Conservation (phyloP, 192 early-diverging fungal species). For the Thoreauomyces humboldtii region DNA sequence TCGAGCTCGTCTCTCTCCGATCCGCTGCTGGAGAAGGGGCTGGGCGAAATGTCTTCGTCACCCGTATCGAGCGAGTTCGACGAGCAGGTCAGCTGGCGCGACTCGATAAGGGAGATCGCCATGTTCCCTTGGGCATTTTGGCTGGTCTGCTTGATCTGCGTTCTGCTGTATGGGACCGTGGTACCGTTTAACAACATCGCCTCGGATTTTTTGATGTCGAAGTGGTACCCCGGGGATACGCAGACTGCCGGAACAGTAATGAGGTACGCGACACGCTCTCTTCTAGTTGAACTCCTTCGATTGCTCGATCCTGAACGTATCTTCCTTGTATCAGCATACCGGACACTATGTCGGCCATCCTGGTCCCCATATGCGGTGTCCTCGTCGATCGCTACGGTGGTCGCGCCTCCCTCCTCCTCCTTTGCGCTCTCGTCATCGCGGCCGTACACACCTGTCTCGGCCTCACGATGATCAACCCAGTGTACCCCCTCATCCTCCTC, state of each 20-base stretch:
- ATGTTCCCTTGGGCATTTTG: slow-evolving; percentile 50
- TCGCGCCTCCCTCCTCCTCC: slow-evolving; percentile 49
- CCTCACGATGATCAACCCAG: slow-evolving; percentile 47
- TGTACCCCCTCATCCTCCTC: slow-evolving; percentile 51
- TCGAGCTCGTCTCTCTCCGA: slow-evolving; percentile 1
- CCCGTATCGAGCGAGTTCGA: neutral
- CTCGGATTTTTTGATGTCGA: slow-evolving; percentile 54
- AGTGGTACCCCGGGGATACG: slow-evolving; percentile 55
- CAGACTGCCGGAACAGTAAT: slow-evolving; percentile 51
- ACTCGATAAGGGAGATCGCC: slow-evolving; percentile 7
- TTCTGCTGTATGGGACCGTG: slow-evolving; percentile 54
- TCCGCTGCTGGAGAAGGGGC: slow-evolving; percentile 5
- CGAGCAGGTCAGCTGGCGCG: neutral
- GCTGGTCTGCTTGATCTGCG: slow-evolving; percentile 52
- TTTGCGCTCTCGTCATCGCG: slow-evolving; percentile 55
- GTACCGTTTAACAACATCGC: slow-evolving; percentile 58
- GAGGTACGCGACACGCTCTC: slow-evolving; percentile 43
- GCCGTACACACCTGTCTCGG: slow-evolving; percentile 55
- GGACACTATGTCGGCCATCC: slow-evolving; percentile 58
- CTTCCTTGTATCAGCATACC: slow-evolving; percentile 44
- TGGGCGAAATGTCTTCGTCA: too few relatives aligned
- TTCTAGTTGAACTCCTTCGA: too few relatives aligned
- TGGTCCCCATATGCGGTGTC: slow-evolving; percentile 57
- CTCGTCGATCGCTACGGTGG: slow-evolving; percentile 57
- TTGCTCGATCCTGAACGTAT: neutral